phyloP scores from a whole-genome alignment of 2,329 filamentous ascomycete genomes.

The Diaporthe citri region DNA sequence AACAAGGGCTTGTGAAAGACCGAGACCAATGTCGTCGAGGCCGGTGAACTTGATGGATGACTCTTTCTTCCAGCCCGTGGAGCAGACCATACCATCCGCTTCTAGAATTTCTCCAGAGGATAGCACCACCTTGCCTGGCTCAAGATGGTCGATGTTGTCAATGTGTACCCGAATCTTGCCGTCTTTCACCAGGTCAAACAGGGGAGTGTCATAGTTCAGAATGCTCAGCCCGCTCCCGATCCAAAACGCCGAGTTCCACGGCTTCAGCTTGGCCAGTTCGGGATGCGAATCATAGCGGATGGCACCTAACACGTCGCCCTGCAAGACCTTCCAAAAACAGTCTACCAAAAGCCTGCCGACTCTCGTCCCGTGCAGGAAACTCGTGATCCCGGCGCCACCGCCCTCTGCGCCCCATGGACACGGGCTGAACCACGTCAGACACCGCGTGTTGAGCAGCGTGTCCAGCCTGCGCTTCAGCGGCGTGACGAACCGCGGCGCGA shows the following conservation, averaged over 20 bases:
- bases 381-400: conserved; percentile 61
- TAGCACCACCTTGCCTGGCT: conserved; percentile 55
- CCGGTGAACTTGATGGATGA: conserved; percentile 57
- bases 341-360: conserved; percentile 62
- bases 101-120: conserved; percentile 54
- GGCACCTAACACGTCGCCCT: conserved; percentile 58
- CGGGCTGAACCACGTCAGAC: conserved; percentile 74
- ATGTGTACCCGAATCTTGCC: conserved; percentile 62
- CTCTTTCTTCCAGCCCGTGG: conserved; percentile 65
- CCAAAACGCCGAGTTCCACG: conserved; percentile 58
- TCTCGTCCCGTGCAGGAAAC: conserved; percentile 63
- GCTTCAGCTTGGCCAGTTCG: conserved; percentile 55
- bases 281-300: conserved; percentile 61
- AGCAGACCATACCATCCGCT: conserved; percentile 62
- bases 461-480: conserved; percentile 72
- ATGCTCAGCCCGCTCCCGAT: conserved; percentile 65
- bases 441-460: conserved; percentile 63
- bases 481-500: conserved; percentile 69
- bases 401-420: conserved; percentile 73
- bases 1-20: conserved; percentile 10
- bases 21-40: conserved; percentile 32
- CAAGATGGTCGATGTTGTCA: conserved; percentile 59
- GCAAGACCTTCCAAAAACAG: conserved; percentile 63
- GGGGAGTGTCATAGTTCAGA: conserved; percentile 63
- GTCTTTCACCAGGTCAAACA: conserved; percentile 63